Percentiles rank a stretch among this genome's conserved stretches.
Conservation (phyloP, 2,329 filamentous ascomycete species). For the Penicillium sp. region DNA sequence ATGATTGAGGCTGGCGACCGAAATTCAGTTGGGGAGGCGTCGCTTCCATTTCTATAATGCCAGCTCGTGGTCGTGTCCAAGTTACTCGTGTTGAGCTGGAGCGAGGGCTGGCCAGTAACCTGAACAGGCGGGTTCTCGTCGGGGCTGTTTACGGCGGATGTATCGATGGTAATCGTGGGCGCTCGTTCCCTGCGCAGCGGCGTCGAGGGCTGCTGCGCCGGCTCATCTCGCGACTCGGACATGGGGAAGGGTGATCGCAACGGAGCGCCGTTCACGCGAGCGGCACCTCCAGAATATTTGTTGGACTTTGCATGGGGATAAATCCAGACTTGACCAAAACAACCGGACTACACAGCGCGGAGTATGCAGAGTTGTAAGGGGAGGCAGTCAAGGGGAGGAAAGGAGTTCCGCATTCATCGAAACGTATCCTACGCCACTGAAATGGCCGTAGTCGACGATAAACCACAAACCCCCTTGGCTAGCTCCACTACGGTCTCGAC, state of each 20-base stretch:
- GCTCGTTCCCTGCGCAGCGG: slow-evolving; percentile 45
- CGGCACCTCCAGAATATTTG: slow-evolving; percentile 1
- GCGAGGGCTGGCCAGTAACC: slow-evolving; percentile 35
- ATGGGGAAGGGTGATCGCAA: slow-evolving; percentile 26
- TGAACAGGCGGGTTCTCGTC: slow-evolving; percentile 36
- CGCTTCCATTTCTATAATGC: slow-evolving; percentile 30
- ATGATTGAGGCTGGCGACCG: slow-evolving; percentile 53
- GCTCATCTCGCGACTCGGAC: slow-evolving; percentile 30
- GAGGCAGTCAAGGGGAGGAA: background rate
- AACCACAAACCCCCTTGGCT: background rate
- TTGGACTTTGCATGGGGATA: slow-evolving; percentile 9
- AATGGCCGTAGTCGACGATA: background rate
- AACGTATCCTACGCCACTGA: background rate
- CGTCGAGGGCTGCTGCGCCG: slow-evolving; percentile 23
- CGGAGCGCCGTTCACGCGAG: slow-evolving; percentile 16
- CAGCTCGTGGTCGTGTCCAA: slow-evolving; percentile 28
- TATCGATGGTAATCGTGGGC: slow-evolving; percentile 58
- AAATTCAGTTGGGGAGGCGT: slow-evolving; percentile 49
- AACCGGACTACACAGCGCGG: background rate
- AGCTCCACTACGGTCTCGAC: slow-evolving; percentile 15
- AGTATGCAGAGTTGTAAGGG: background rate
- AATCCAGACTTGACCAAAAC: background rate
- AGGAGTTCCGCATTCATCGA: background rate
- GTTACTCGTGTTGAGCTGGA: slow-evolving; percentile 40
- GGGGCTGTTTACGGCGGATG: slow-evolving; percentile 50